Conservation (phyloP, 805 yeast species). For the Metschnikowia cubensis region DNA sequence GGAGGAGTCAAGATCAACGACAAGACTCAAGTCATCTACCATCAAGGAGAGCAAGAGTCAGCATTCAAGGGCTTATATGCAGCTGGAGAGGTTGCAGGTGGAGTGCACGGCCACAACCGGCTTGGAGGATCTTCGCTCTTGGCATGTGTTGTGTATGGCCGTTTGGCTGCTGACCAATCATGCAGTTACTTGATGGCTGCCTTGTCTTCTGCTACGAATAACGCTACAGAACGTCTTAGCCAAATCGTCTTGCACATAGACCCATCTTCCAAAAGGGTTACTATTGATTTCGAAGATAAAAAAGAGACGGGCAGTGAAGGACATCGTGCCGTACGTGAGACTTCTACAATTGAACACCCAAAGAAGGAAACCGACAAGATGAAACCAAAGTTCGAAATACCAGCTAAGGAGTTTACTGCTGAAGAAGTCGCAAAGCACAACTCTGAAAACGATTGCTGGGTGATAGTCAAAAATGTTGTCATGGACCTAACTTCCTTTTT, state of each 20-base stretch:
- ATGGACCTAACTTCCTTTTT: slow-evolving; percentile 45
- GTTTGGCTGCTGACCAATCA: slow-evolving; percentile 42
- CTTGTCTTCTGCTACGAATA: slow-evolving; percentile 5
- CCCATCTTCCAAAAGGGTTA: slow-evolving; percentile 33
- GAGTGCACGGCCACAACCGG: slow-evolving; percentile 43
- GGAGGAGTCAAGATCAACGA: slow-evolving; percentile 62
- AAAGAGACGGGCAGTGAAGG: neutral
- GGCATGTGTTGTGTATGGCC: slow-evolving; percentile 44
- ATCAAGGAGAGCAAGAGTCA: slow-evolving; percentile 20
- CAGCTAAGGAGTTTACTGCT: slow-evolving; percentile 43
- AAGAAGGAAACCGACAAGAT: neutral
- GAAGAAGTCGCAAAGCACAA: slow-evolving; percentile 49
- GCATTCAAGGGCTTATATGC: slow-evolving; percentile 39
- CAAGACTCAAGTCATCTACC: slow-evolving; percentile 34
- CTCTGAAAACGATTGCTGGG: slow-evolving; percentile 48
- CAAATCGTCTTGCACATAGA: slow-evolving; percentile 18
- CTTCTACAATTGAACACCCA: neutral
- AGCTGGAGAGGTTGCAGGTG: slow-evolving; percentile 45
- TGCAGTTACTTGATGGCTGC: slow-evolving; percentile 23
- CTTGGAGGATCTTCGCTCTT: slow-evolving; percentile 42
- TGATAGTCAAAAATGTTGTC: slow-evolving; percentile 50
- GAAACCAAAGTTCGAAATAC: slow-evolving; percentile 34
- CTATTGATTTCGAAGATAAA: slow-evolving; percentile 29
- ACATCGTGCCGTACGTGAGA: neutral
- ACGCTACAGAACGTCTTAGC: slow-evolving; percentile 12